These are phyloP conservation scores for Rutstroemia sp. DNA, from an alignment of 2,329 filamentous ascomycete species.

Conservation along the genomic window DNA sequence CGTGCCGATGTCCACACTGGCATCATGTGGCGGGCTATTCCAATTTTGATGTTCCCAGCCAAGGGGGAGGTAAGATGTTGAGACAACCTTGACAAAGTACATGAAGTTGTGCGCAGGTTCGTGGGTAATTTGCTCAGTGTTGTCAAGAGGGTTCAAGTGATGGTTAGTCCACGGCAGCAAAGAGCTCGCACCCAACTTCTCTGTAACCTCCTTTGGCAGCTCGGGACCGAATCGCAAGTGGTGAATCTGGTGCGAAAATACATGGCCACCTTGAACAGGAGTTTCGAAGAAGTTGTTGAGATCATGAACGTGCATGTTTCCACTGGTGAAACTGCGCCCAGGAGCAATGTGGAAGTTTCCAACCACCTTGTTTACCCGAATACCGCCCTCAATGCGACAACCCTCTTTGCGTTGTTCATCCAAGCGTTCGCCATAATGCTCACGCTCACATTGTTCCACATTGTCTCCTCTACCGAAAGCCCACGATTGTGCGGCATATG, in stretches of 20 bases:
- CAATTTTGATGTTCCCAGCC: slow-evolving; percentile 61
- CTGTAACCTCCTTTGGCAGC: slow-evolving; percentile 63
- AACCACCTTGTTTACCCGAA: slow-evolving; percentile 96
- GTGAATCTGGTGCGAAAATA: slow-evolving; percentile 85
- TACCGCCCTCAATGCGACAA: slow-evolving; percentile 83
- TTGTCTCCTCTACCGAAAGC: slow-evolving; percentile 87
- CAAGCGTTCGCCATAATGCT: slow-evolving; percentile 86
- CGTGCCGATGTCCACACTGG: slow-evolving; percentile 57
- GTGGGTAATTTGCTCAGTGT: slow-evolving; percentile 64
- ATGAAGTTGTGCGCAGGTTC: slow-evolving; percentile 92
- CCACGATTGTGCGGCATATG: slow-evolving; percentile 85
- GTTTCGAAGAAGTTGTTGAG: slow-evolving; percentile 88
- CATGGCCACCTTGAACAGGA: slow-evolving; percentile 62
- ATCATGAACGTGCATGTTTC: slow-evolving; percentile 96
- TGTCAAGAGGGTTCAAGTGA: slow-evolving; percentile 86
- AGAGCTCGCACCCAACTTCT: slow-evolving; percentile 49
- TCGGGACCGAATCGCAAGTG: slow-evolving; percentile 88
- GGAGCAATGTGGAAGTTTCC: slow-evolving; percentile 98
- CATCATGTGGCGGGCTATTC: slow-evolving; percentile 34
- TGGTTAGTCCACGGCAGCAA: slow-evolving; percentile 72
- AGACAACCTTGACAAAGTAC: slow-evolving; percentile 99
- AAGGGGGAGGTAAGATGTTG: slow-evolving; percentile 87
- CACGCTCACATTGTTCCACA: slow-evolving; percentile 90
- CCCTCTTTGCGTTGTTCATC: slow-evolving; percentile 86
- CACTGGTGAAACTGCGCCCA: slow-evolving; percentile 90